phyloP scores from a whole-genome alignment of 495 filamentous ascomycete species.

The Sporormia fimetaria region DNA sequence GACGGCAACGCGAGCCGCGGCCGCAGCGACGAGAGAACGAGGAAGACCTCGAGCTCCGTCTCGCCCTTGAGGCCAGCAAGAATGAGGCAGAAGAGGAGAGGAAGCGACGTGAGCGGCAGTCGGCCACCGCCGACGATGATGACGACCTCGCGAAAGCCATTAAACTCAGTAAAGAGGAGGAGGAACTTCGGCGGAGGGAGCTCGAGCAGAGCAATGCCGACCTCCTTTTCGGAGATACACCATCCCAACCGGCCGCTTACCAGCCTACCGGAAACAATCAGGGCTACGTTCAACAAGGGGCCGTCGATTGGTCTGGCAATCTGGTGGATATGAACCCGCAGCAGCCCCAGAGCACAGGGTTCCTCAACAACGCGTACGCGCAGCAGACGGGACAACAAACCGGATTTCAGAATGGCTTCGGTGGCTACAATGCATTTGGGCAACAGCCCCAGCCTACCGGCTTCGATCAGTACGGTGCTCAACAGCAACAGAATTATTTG shows the following conservation, averaged over 20 bases:
- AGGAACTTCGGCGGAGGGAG: slow-evolving; percentile 75
- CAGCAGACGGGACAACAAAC: slow-evolving; percentile 44
- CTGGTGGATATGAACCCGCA: slow-evolving; percentile 62
- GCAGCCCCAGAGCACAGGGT: slow-evolving; percentile 69
- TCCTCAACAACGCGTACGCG: slow-evolving; percentile 73
- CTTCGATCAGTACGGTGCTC: slow-evolving; percentile 33
- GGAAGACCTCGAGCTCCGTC: slow-evolving; percentile 81
- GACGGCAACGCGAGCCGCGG: slow-evolving; percentile 15
- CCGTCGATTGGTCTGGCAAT: slow-evolving; percentile 96
- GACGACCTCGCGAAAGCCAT: slow-evolving; percentile 91
- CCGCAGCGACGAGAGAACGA: slow-evolving; percentile 36
- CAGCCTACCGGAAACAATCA: slow-evolving; percentile 87
- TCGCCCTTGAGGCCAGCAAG: slow-evolving; percentile 96
- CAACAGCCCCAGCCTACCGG: slow-evolving; percentile 49
- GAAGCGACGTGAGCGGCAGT: slow-evolving; percentile 50
- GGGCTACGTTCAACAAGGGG: slow-evolving; percentile 89
- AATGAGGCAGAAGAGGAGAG: slow-evolving; percentile 88
- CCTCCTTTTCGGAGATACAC: slow-evolving; percentile 77
- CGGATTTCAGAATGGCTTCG: slow-evolving; percentile 49
- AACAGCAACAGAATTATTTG: slow-evolving; percentile 39
- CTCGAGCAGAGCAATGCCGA: slow-evolving; percentile 81
- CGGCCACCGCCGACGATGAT: slow-evolving; percentile 47
- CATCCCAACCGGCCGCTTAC: slow-evolving; percentile 43
- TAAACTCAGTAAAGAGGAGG: slow-evolving; percentile 90
- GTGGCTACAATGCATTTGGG: slow-evolving; percentile 37